Evolutionary conservation across 805 yeast species (phyloP).

Genomic region (Lipomyces kockii): DNA sequence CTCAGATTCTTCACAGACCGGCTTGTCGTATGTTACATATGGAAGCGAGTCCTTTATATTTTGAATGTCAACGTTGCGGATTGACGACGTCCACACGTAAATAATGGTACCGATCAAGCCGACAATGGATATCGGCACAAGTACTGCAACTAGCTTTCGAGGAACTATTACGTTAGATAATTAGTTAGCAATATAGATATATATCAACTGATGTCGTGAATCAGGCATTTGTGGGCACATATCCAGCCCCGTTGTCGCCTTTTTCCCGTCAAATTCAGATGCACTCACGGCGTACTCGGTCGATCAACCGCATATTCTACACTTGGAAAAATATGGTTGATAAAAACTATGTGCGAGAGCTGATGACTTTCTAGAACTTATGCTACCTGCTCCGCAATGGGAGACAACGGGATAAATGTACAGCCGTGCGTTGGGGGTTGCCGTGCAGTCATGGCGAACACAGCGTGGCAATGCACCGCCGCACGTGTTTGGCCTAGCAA

Average conservation of each 20-base stretch:
- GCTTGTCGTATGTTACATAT: background rate
- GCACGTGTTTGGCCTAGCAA: no score
- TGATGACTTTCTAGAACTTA: no score
- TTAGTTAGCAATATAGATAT: background rate
- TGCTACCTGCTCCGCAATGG: no score
- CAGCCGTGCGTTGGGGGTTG: no score
- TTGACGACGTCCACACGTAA: background rate
- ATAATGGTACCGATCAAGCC: background rate
- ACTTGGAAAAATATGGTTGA: no score
- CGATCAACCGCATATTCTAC: background rate
- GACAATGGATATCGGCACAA: background rate
- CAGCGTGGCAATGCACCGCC: no score
- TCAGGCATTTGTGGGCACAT: no score
- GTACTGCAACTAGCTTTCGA: background rate
- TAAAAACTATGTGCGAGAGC: no score
- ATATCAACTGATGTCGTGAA: background rate
- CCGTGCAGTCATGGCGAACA: no score
- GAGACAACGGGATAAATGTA: no score
- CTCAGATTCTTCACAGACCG: background rate
- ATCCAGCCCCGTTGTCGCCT: no score
- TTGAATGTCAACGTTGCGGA: background rate
- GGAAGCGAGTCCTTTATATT: background rate
- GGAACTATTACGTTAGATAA: background rate
- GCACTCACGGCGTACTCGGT: background rate
- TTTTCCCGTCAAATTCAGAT: background rate